phyloP scores from a whole-genome alignment of 1,284 basidiomycete genomes.

The Naganishia albida region DNA sequence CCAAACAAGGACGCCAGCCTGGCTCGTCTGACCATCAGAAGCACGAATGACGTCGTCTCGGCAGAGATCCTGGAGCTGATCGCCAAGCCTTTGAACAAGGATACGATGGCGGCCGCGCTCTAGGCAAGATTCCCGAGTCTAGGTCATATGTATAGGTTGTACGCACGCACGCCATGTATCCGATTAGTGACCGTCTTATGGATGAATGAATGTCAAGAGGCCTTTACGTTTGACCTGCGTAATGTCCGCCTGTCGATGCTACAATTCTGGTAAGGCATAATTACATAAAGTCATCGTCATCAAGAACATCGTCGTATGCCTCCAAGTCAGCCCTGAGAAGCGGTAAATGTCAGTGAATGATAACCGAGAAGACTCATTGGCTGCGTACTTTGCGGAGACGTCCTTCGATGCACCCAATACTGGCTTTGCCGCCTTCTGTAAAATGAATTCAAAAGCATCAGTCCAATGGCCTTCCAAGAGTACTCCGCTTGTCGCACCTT shows the following conservation, averaged over 20 bases:
- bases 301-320: slow-evolving; percentile 79
- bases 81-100: slow-evolving; percentile 48
- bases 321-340: slow-evolving; percentile 68
- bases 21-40: slow-evolving; percentile 89
- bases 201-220: background rate
- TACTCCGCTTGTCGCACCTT: slow-evolving; percentile 58
- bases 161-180: slow-evolving; percentile 1
- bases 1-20: slow-evolving; percentile 94
- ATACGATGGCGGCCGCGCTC: slow-evolving; percentile 40
- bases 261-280: background rate
- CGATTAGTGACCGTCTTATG: slow-evolving; percentile 9
- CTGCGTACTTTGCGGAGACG: slow-evolving; percentile 54
- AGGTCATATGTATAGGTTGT: slow-evolving; percentile 1
- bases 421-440: slow-evolving; percentile 65
- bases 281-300: slow-evolving; percentile 59
- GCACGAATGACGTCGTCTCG: slow-evolving; percentile 91
- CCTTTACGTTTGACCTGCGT: background rate
- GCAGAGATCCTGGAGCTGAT: slow-evolving; percentile 67
- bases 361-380: slow-evolving; percentile 20
- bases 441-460: background rate
- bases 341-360: background rate
- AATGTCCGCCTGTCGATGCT: background rate
- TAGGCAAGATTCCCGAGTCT: background rate
- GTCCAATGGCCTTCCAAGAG: background rate
- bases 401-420: slow-evolving; percentile 69